Conservation (phyloP, 352 stramenopile genomes). For the Phytophthora sp. region DNA sequence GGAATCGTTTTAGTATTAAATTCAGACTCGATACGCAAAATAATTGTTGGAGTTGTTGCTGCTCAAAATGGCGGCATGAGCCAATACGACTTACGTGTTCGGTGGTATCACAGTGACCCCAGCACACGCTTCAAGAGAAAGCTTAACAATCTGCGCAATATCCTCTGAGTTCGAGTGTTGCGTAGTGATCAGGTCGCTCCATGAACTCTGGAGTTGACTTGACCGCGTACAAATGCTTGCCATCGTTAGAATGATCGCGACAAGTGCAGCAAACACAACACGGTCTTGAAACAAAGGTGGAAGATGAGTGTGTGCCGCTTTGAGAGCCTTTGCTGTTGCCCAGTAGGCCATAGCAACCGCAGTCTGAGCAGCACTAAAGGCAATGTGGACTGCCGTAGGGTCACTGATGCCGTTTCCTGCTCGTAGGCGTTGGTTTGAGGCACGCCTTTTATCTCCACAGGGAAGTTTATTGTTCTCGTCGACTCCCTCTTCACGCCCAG, state of each 20-base stretch:
- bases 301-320: constrained; percentile 3
- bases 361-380: constrained; percentile 14
- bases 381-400: constrained; percentile 11
- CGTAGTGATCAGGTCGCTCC: constrained; percentile 7
- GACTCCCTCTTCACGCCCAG: neutral
- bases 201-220: constrained; percentile 11
- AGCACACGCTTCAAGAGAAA: constrained; percentile 14
- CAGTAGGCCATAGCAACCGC: constrained; percentile 3
- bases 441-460: too few relatives aligned
- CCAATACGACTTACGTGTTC: too few relatives aligned
- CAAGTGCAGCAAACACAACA: neutral
- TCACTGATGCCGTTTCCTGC: neutral
- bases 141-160: constrained; percentile 18
- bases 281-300: constrained; percentile 18
- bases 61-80: neutral
- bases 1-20: too few relatives aligned
- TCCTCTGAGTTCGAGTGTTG: constrained; percentile 9
- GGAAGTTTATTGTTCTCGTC: too few relatives aligned
- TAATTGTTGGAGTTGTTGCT: neutral
- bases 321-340: neutral
- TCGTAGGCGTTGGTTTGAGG: neutral
- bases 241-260: constrained; percentile 7
- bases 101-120: neutral
- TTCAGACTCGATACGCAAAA: neutral
- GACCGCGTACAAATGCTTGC: constrained; percentile 8